Conservation (phyloP, 2,329 filamentous ascomycete genomes). For the Plectosphaerella sp. region DNA sequence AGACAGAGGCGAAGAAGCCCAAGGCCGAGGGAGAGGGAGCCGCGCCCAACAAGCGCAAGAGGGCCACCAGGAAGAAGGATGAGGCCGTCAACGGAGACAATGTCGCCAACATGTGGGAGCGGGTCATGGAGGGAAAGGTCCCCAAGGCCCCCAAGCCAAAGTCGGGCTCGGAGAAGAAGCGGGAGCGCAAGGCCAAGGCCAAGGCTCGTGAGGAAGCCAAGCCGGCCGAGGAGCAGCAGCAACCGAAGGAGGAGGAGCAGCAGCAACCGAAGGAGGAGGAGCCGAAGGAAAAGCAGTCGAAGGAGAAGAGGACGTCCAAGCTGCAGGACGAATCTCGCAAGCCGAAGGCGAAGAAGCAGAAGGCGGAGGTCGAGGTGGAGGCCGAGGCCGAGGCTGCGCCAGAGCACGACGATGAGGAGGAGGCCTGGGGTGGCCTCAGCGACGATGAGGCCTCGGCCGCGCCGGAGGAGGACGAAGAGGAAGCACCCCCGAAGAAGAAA, state of each 20-base stretch:
- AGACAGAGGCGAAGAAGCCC: slow-evolving; percentile 35
- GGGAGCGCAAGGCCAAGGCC: slow-evolving; percentile 9
- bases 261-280: slow-evolving; percentile 10
- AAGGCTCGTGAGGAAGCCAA: slow-evolving; percentile 12
- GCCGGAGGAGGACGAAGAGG: slow-evolving; percentile 19
- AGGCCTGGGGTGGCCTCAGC: slow-evolving; percentile 3
- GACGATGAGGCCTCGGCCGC: slow-evolving; percentile 8
- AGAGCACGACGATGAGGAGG: slow-evolving; percentile 8
- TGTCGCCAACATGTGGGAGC: slow-evolving; percentile 73
- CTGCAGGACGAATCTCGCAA: background rate
- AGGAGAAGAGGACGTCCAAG: slow-evolving; percentile 15
- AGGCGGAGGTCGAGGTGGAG: slow-evolving; percentile 13
- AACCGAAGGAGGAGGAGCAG: slow-evolving; percentile 7
- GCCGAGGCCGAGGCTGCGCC: slow-evolving; percentile 15
- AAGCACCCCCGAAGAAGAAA: slow-evolving; percentile 16
- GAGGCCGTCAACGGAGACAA: slow-evolving; percentile 62
- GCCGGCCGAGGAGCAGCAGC: slow-evolving; percentile 19
- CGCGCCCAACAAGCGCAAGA: slow-evolving; percentile 52
- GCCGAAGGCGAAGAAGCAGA: slow-evolving; percentile 8
- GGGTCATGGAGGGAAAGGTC: slow-evolving; percentile 68
- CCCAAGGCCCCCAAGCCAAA: slow-evolving; percentile 37
- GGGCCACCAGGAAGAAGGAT: slow-evolving; percentile 22
- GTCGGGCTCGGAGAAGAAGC: slow-evolving; percentile 23
- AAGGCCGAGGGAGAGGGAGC: slow-evolving; percentile 30
- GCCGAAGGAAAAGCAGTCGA: slow-evolving; percentile 20